Conservation (phyloP, 495 filamentous ascomycete genomes). For the Penicillium simplicissimum region DNA sequence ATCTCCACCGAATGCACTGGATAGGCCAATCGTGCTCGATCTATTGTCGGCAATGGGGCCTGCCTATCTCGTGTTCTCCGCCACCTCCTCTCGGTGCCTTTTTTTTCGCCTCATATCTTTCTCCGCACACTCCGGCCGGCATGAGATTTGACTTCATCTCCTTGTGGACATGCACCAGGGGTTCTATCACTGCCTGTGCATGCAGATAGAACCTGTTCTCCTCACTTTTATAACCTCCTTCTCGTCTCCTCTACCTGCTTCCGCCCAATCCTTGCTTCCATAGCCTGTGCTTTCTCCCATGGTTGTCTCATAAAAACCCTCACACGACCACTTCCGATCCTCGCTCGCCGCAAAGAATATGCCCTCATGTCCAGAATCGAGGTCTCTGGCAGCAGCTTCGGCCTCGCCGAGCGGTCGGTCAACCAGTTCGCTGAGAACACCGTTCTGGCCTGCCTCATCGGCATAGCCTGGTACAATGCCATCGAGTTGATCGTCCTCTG, state of each 20-base stretch:
- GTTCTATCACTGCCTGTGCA: constrained; percentile 7
- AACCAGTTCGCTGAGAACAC: constrained; percentile 19
- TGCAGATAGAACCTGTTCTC: constrained; percentile 4
- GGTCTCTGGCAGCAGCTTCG: constrained; percentile 15
- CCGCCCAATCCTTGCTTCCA: constrained; percentile 1
- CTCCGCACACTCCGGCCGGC: background rate
- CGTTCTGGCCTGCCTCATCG: constrained; percentile 39
- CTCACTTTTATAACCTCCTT: background rate
- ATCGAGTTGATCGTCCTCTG: constrained; percentile 51
- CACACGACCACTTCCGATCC: constrained; percentile 4
- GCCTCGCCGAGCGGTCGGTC: constrained; percentile 29
- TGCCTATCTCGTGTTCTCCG: constrained; percentile 16
- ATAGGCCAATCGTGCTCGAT: constrained; percentile 7
- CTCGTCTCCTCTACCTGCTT: background rate
- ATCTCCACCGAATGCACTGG: constrained; percentile 3
- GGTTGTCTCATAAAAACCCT: background rate
- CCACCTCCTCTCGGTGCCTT: constrained; percentile 23
- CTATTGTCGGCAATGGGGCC: no score
- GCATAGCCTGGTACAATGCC: constrained; percentile 50
- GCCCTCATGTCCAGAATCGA: constrained; percentile 27
- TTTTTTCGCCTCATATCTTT: constrained; percentile 23
- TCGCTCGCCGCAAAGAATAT: constrained; percentile 18
- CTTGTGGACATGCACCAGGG: constrained; percentile 7
- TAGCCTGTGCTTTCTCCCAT: background rate
- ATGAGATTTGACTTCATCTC: background rate